These are phyloP conservation scores for Fusarium pilosicola DNA, from an alignment of 2,329 filamentous ascomycete species.

Conservation along the genomic window DNA sequence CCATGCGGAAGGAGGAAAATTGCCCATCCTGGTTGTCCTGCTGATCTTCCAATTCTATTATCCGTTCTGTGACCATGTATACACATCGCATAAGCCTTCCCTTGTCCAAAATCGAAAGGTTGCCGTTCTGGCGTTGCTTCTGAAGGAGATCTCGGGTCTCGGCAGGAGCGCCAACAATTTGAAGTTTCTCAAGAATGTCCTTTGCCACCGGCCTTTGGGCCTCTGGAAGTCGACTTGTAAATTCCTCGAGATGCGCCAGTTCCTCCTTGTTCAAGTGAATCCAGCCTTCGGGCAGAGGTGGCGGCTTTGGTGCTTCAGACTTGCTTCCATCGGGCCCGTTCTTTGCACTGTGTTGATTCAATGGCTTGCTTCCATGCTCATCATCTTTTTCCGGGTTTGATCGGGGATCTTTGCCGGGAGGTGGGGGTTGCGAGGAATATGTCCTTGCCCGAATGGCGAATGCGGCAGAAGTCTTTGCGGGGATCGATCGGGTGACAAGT, in stretches of 20 bases:
- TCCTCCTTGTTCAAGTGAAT: slow-evolving; percentile 58
- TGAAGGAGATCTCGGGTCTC: slow-evolving; percentile 70
- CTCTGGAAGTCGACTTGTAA: slow-evolving; percentile 70
- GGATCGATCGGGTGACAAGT: slow-evolving; percentile 45
- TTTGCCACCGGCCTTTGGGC: slow-evolving; percentile 69
- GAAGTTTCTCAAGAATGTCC: slow-evolving; percentile 69
- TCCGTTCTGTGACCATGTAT: slow-evolving; percentile 50
- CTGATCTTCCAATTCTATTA: slow-evolving; percentile 45
- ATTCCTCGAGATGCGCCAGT: slow-evolving; percentile 64
- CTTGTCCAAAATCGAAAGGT: slow-evolving; percentile 54
- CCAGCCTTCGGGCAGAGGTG: slow-evolving; percentile 58
- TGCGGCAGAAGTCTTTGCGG: slow-evolving; percentile 40
- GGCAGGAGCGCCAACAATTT: slow-evolving; percentile 73
- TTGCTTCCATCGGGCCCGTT: slow-evolving; percentile 28
- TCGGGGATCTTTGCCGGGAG: slow-evolving; percentile 50
- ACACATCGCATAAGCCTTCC: slow-evolving; percentile 51
- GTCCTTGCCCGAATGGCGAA: slow-evolving; percentile 48
- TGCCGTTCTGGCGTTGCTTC: slow-evolving; percentile 68
- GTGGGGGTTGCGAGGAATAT: slow-evolving; percentile 53
- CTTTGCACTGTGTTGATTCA: slow-evolving; percentile 32
- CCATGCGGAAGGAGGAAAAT: slow-evolving; percentile 37
- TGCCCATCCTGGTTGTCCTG: slow-evolving; percentile 31
- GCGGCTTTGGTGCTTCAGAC: slow-evolving; percentile 41
- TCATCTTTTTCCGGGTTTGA: slow-evolving; percentile 42
- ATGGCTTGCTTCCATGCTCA: slow-evolving; percentile 33